Evolutionary conservation across 2,329 filamentous ascomycete species (phyloP), one percentile per base, ranked within the genome.

Genomic region (Volutella citrinella): DNA sequence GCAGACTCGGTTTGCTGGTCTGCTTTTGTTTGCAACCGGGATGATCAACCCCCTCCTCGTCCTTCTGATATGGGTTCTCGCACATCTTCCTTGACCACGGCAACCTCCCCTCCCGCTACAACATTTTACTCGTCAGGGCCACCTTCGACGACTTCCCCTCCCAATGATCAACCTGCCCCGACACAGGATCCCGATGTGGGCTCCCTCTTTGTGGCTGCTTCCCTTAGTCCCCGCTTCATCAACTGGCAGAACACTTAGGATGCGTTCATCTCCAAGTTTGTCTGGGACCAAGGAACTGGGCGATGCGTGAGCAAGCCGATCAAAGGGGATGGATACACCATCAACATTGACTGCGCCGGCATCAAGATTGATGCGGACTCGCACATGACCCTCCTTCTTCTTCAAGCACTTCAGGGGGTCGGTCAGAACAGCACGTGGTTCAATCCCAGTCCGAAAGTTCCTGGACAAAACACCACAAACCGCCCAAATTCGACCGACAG

Each of bases 11-110:
- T 63, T 32, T 67, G 64, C 42, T 56, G 61, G 50, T 61, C 61
- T 23, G 64, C 64, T 5, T 67, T 67, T 45, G 58, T 67, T 38
- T 67, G 64, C 49, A 66, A 66, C 30, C 52, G 57, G 11, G 55
- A 63, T 15, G 48, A 55, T 13, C 36, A 49, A 6, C 43, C 62
- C 8, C 62, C 62, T 20, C 36, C 55, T 37, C 55, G 55, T 6
- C 60, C 62, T 23, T 52, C 50, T 8, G 60, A 61, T 30, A 62
- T 63, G 59, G 54, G 50, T 6, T 53, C 56, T 27, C 57, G 54
- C 11, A 59, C 59, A 11, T 63, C 60, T n/a, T 54, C 60, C 6
- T 28, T 56, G 30, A 54, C 55, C 19, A 59, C 58, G 9, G 48
- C 51, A 10, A 48, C 58, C 14, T 54, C 56, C 30, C 48, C 54